phyloP scores from a whole-genome alignment of 2,329 filamentous ascomycete species.

The Mollisia scopiformis region DNA sequence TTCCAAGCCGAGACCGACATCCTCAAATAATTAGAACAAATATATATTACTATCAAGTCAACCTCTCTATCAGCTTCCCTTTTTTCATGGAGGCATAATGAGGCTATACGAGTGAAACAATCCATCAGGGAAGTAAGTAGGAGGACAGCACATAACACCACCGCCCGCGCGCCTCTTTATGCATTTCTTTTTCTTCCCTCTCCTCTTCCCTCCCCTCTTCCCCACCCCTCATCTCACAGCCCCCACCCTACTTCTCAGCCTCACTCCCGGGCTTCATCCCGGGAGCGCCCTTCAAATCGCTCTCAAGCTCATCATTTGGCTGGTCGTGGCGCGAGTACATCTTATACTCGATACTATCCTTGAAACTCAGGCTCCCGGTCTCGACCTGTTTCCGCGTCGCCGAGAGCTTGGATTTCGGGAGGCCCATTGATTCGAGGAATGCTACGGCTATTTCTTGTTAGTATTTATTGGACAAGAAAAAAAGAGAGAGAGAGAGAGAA shows the following conservation, averaged over 20 bases:
- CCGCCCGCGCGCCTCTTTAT: too few species aligned
- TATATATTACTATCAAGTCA: too few species aligned
- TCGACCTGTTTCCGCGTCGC: conserved; percentile 64
- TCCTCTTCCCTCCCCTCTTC: neutral
- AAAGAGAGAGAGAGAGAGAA: neutral
- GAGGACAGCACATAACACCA: too few species aligned
- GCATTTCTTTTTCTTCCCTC: neutral
- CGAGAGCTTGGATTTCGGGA: conserved; percentile 61
- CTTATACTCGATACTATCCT: conserved; percentile 59
- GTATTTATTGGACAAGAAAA: neutral
- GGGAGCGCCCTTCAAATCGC: conserved; percentile 27
- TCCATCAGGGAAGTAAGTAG: too few species aligned
- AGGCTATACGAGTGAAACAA: too few species aligned
- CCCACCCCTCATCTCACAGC: neutral
- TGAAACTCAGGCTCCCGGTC: conserved; percentile 60
- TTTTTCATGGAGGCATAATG: too few species aligned
- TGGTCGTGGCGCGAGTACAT: conserved; percentile 65
- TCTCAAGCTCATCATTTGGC: conserved; percentile 41
- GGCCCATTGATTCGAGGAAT: conserved; percentile 67
- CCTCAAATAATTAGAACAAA: too few species aligned
- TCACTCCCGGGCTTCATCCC: conserved; percentile 17
- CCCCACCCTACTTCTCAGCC: conserved; percentile 25
- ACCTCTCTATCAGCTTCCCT: too few species aligned
- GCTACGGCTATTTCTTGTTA: conserved; percentile 48
- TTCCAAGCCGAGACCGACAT: too few species aligned